These are phyloP conservation scores for Fistulinella cinereoalba DNA, from an alignment of 1,284 basidiomycete genomes.

Conservation along the genomic window DNA sequence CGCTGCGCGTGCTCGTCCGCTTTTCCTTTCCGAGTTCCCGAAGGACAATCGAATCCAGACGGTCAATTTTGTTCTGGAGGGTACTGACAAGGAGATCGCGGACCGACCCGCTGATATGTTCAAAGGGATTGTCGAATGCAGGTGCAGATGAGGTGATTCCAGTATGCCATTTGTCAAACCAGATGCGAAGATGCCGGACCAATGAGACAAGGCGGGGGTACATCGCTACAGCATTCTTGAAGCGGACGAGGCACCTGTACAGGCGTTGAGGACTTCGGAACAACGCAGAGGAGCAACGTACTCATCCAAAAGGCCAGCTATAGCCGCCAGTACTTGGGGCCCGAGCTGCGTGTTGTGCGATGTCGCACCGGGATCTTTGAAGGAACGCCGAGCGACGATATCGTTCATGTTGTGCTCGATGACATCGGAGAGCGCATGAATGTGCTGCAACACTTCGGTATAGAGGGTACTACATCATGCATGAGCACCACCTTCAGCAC, in stretches of 20 bases:
- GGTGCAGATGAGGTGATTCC: slow-evolving; percentile 38
- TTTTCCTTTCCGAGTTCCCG: slow-evolving; percentile 30
- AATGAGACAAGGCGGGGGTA: slow-evolving; percentile 45
- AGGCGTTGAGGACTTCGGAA: too few species aligned
- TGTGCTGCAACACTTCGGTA: slow-evolving; percentile 49
- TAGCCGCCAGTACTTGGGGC: slow-evolving; percentile 44
- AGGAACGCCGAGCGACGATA: slow-evolving; percentile 41
- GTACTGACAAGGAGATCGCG: slow-evolving; percentile 39
- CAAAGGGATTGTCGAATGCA: slow-evolving; percentile 36
- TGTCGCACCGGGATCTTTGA: slow-evolving; percentile 37
- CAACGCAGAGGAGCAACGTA: too few species aligned
- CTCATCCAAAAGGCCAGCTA: slow-evolving; percentile 53
- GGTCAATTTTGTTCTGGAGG: slow-evolving; percentile 41
- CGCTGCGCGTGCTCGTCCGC: slow-evolving; percentile 16
- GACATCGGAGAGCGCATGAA: slow-evolving; percentile 42
- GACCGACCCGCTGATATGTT: slow-evolving; percentile 22
- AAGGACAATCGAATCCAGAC: slow-evolving; percentile 45
- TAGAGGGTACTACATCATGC: slow-evolving; percentile 48
- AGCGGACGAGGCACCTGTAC: slow-evolving; percentile 54
- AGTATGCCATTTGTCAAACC: slow-evolving; percentile 47
- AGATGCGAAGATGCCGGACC: slow-evolving; percentile 42
- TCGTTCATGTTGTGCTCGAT: slow-evolving; percentile 44
- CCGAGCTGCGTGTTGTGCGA: slow-evolving; percentile 31
- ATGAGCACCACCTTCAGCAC: slow-evolving; percentile 4
- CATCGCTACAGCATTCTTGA: slow-evolving; percentile 51